Evolutionary conservation across 441 rosid genomes (phyloP).

Genomic region (Croton laevigatus): DNA sequence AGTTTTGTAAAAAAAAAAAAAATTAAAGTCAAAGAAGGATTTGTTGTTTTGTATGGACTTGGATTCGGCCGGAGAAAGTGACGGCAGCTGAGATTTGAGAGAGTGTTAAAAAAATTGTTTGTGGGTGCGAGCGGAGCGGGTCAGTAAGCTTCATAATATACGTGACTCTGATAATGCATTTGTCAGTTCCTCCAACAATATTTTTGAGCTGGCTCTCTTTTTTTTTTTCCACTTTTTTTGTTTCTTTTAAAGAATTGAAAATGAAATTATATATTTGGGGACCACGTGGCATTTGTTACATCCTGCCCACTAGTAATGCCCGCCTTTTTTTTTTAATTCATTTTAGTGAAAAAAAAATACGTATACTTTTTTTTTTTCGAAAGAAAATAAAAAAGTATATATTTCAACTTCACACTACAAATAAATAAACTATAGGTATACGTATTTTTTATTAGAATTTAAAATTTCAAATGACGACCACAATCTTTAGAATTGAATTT

Average conservation of each 20-base stretch:
- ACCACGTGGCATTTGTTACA: background rate
- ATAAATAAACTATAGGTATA: no score
- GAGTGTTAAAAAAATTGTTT: background rate
- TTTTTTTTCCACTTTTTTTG: background rate
- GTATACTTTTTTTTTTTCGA: no score
- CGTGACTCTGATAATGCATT: background rate
- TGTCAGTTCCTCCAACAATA: conserved; percentile 14
- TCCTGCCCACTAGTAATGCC: background rate
- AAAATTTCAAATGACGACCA: no score
- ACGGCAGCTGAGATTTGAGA: background rate
- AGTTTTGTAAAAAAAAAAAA: background rate
- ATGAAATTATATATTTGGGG: background rate
- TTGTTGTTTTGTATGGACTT: background rate
- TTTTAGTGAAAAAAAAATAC: no score
- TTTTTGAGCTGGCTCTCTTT: conserved; percentile 13
- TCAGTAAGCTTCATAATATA: conserved; percentile 2
- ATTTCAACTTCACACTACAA: no score
- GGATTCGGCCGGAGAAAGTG: conserved; percentile 15
- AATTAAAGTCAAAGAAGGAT: background rate
- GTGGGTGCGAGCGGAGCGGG: background rate
- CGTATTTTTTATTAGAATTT: no score
- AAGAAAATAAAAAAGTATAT: no score
- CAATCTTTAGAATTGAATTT: no score
- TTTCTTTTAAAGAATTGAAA: background rate
- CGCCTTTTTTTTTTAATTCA: background rate